phyloP scores from a whole-genome alignment of 23 red algal genomes.

The Gracilaria caudata region DNA sequence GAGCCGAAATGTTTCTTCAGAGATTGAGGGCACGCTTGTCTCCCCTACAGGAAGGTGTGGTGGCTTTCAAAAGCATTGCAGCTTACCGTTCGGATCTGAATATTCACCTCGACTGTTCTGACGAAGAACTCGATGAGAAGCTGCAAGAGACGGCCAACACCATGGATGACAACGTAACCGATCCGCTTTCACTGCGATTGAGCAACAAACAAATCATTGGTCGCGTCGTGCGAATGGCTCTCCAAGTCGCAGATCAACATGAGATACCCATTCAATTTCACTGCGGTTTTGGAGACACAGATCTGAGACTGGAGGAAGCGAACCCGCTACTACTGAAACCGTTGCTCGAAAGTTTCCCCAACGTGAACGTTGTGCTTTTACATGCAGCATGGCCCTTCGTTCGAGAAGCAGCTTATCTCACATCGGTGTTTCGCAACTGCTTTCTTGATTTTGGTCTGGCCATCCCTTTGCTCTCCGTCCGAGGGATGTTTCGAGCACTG shows the following conservation, averaged over 20 bases:
- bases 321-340: constrained; percentile 39
- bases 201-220: constrained; percentile 26
- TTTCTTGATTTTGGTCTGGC: constrained; percentile 54
- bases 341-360: constrained; percentile 13
- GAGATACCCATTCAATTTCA: constrained; percentile 62
- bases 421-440: constrained; percentile 23
- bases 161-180: background rate
- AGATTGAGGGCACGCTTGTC: constrained; percentile 12
- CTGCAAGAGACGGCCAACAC: constrained; percentile 9
- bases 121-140: constrained; percentile 46
- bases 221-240: constrained; percentile 27
- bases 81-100: constrained; percentile 49
- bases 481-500: constrained; percentile 50
- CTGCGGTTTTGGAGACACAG: constrained; percentile 62
- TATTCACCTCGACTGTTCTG: constrained; percentile 26
- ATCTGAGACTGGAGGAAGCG: constrained; percentile 32
- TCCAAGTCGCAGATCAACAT: constrained; percentile 34
- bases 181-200: background rate
- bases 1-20: constrained; percentile 23
- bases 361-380: constrained; percentile 44
- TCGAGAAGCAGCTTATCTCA: constrained; percentile 50
- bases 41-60: constrained; percentile 17
- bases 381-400: constrained; percentile 63
- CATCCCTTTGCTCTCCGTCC: constrained; percentile 48
- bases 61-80: constrained; percentile 57